Percentiles rank a stretch among this genome's conserved stretches.
Evolutionary conservation across 2,329 filamentous ascomycete species (phyloP).

Genomic region (Catunica adiposa): DNA sequence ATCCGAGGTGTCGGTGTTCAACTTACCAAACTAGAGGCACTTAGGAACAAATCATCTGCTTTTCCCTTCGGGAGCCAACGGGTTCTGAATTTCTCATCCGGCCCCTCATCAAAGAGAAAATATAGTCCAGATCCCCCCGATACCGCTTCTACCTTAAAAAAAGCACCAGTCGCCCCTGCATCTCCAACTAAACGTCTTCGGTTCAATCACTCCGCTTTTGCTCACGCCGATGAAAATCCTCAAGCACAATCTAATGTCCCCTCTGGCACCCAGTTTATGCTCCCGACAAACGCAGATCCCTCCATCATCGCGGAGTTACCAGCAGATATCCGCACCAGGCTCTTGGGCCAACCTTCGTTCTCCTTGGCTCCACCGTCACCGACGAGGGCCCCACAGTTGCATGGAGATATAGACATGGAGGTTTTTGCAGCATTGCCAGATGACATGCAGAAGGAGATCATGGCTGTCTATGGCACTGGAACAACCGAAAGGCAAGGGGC

Average conservation of each 20-base stretch:
- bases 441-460: constrained; percentile 69
- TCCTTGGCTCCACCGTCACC: neutral
- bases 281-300: constrained; percentile 70
- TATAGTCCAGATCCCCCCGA: constrained; percentile 36
- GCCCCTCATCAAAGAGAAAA: constrained; percentile 18
- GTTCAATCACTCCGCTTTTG: constrained; percentile 32
- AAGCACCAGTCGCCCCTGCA: constrained; percentile 25
- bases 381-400: constrained; percentile 21
- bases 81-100: constrained; percentile 52
- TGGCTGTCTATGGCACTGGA: constrained; percentile 36
- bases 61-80: constrained; percentile 58
- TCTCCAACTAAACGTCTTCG: constrained; percentile 10
- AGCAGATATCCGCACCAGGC: constrained; percentile 59
- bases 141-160: no score
- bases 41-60: constrained; percentile 40
- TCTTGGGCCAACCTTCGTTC: constrained; percentile 29
- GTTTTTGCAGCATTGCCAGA: constrained; percentile 70
- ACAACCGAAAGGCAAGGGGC: neutral
- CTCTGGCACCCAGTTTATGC: constrained; percentile 77
- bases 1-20: constrained; percentile 85
- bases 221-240: constrained; percentile 31
- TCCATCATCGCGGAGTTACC: constrained; percentile 72
- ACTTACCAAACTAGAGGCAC: constrained; percentile 76
- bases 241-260: constrained; percentile 43
- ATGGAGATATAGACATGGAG: constrained; percentile 72